Evolutionary conservation across 2,329 filamentous ascomycete species (phyloP).

Genomic region (Ceratocystis cubensis): DNA sequence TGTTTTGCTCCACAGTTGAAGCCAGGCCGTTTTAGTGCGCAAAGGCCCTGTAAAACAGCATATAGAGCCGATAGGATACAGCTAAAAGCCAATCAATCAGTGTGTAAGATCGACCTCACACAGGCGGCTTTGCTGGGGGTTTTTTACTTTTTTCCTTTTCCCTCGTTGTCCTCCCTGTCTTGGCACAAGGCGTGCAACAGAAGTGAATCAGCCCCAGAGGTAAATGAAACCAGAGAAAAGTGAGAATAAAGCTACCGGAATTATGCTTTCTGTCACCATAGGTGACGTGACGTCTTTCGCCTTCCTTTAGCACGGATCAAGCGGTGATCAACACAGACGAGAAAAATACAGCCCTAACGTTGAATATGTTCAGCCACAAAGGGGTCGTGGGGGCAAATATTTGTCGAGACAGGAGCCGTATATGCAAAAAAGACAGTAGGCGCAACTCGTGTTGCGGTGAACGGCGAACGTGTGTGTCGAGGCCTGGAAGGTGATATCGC

Average conservation of each 20-base stretch:
- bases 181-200: background rate
- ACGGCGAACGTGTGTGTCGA: background rate
- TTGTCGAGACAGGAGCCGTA: background rate
- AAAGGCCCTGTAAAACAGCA: background rate
- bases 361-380: background rate
- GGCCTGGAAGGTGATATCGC: background rate
- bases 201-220: slow-evolving; percentile 9
- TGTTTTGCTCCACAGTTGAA: background rate
- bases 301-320: background rate
- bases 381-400: background rate
- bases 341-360: background rate
- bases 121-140: background rate
- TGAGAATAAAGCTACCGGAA: background rate
- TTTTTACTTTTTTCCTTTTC: background rate
- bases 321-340: background rate
- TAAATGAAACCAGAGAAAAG: background rate
- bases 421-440: background rate
- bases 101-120: background rate
- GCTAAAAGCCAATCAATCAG: background rate
- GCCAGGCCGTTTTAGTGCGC: background rate
- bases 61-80: background rate
- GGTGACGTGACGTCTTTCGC: slow-evolving; percentile 7
- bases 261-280: background rate
- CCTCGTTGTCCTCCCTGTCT: background rate
- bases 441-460: background rate